Evolutionary conservation across 208 protist genomes (phyloP), one percentile per base, ranked within the genome.

Genomic region (Trypanosoma rangeli): DNA sequence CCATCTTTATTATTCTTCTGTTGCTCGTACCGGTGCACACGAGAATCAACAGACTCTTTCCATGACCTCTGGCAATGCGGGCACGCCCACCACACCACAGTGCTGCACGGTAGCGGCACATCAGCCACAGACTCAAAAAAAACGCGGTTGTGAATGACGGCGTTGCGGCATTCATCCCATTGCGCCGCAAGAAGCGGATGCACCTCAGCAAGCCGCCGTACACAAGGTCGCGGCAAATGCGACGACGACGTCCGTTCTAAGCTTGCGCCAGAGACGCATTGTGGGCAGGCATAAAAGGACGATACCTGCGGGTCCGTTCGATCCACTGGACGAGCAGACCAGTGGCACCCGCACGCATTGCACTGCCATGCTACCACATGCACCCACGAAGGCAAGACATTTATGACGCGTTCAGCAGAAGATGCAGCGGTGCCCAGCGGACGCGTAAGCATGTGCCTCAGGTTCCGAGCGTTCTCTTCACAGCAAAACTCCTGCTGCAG

Each of bases 1-100:
- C 48, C 35, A 60, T 70, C 16, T 5, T 53, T 35, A 29, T 56
- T 0, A 49, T 46, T 46, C 8, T 33, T 9, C 44, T 68, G 39
- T 48, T 64, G 48, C 24, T 52, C 48, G 22, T 56, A 79, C 10
- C 83, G 82, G 9, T 76, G 60, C 4, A 94, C 75, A 37, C 88
- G 82, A n/a, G 74, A 80, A 9, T 74, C 60, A 20, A 91, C 79
- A 0, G 78, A 57, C 73, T 94, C 85, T n/a, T 67, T 59, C 85
- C 88, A 94, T n/a, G 84, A 24, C 3, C 61, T 66, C 9, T 44
- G 24, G 67, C 88, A 94, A 13, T 87, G 75, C 15, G 85, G 66
- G 35, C 88, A 94, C 12, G 29, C 57, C 83, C 85, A 94, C 85
- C 88, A 94, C 46, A 83, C 83, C 22, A 69, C 52, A 31, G 70